Conservation (phyloP, 2,329 filamentous ascomycete species). For the Calonectria pteridis region DNA sequence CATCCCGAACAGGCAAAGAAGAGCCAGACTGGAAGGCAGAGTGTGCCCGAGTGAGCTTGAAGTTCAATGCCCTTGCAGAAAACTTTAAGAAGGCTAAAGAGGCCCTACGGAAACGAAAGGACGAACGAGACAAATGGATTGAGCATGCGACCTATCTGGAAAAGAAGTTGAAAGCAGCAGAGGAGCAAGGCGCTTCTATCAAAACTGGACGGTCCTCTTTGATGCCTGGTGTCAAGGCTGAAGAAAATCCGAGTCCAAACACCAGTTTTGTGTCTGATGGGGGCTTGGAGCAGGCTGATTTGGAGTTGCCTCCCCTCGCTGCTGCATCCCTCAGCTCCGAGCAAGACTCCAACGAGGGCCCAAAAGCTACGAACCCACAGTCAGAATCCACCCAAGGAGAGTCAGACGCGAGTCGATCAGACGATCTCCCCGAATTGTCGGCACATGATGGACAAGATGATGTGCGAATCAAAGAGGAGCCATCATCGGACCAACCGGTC, state of each 20-base stretch:
- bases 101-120: constrained; percentile 55
- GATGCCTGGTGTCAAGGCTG: constrained; percentile 19
- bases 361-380: constrained; percentile 22
- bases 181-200: constrained; percentile 52
- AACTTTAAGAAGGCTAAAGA: constrained; percentile 57
- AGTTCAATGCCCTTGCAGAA: constrained; percentile 55
- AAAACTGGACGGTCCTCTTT: constrained; percentile 26
- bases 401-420: constrained; percentile 36
- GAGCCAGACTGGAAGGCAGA: constrained; percentile 47
- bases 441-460: constrained; percentile 12
- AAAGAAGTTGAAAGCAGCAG: constrained; percentile 57
- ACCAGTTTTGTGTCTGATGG: constrained; percentile 38
- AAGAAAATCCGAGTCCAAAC: constrained; percentile 30
- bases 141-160: constrained; percentile 58
- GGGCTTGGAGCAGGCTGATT: constrained; percentile 43
- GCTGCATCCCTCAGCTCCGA: constrained; percentile 35
- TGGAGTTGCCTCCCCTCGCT: constrained; percentile 44
- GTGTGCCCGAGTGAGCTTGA: constrained; percentile 54
- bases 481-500: constrained; percentile 65
- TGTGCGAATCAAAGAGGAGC: constrained; percentile 61
- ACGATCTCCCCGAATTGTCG: constrained; percentile 42
- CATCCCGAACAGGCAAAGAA: neutral
- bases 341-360: constrained; percentile 4
- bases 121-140: constrained; percentile 60
- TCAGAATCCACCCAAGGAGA: constrained; percentile 49